Evolutionary conservation across 148 eudicot species (phyloP), one percentile per base, ranked within the genome.

Genomic region (Cornus suecica): DNA sequence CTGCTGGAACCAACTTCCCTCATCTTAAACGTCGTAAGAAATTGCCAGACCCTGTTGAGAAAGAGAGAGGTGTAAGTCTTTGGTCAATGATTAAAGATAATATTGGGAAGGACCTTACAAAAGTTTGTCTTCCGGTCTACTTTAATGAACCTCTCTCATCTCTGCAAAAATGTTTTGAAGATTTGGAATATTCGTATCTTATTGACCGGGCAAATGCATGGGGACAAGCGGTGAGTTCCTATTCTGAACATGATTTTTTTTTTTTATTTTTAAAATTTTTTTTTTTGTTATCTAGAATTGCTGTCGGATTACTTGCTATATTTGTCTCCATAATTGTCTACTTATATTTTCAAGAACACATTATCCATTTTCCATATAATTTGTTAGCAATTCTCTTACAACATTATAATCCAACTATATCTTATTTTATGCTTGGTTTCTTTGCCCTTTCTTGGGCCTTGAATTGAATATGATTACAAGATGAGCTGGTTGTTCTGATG

Each of bases 41-140:
- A 72, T 83, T 91, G 81, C 97, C 93, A 42, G 93, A 91, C 69
- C 97, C 97, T 60, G 78, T 80, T 73, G 97, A 91, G 66, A 91
- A 91, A 72, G 97, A 91, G 82, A 91, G 88, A 75, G 93, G 90
- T 76, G 93, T 89, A 51, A 91, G 97, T 76, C 87, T 89, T 41
- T 91, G 97, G 97, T 88, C 97, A 1, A 91, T 91, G 97, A 91
- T 91, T 58, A 91, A 91, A 83, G 97, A 91, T 58, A 91, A 91
- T 73, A 89, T 91, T 26, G 97, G 97, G 68, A 91, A 91, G 83
- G 97, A 91, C 74, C 91, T 91, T 42, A 88, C 93, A 42, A 91
- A 88, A 91, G 97, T 91, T 41, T 91, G 97, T 77, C 93, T 91
- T 54, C 97, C 97, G 32, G 93, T 91, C 30, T 91, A 91, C 75